phyloP scores from a whole-genome alignment of 2,329 filamentous ascomycete species.

The Calonectria naviculata region DNA sequence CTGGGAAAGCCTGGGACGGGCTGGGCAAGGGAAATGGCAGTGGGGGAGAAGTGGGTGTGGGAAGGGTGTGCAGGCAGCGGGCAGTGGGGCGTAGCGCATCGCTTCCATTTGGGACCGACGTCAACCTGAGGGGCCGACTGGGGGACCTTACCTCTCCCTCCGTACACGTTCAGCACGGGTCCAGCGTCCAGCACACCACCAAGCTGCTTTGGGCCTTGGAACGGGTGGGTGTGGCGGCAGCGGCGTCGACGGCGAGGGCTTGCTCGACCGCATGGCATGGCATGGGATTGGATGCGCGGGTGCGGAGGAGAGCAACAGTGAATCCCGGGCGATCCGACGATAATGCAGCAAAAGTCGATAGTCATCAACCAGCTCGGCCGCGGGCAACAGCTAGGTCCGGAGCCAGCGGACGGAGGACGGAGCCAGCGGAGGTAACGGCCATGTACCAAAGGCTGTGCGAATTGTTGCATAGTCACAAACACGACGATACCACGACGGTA shows the following conservation, averaged over 20 bases:
- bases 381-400: not conserved
- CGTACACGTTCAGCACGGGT: not conserved
- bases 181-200: not conserved
- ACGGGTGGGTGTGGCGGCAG: conserved; percentile 31
- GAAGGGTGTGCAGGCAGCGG: conserved; percentile 16
- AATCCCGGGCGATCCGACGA: conserved; percentile 40
- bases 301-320: conserved; percentile 16
- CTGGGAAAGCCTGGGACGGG: conserved; percentile 35
- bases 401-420: conserved; percentile 9
- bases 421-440: conserved; percentile 16
- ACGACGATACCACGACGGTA: not conserved
- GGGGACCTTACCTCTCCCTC: conserved; percentile 7
- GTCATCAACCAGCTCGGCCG: not conserved
- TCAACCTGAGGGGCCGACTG: conserved; percentile 7
- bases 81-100: conserved; percentile 28
- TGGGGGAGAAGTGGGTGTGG: conserved; percentile 36
- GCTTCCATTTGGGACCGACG: conserved; percentile 14
- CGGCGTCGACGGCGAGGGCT: conserved; percentile 17
- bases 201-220: conserved; percentile 17
- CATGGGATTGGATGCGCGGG: conserved; percentile 7
- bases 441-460: not conserved
- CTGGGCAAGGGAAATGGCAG: conserved; percentile 42
- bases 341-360: not conserved
- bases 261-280: conserved; percentile 1
- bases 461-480: conserved; percentile 1